phyloP scores from a whole-genome alignment of 345 rosid species.

The Eutrema heterophyllum region DNA sequence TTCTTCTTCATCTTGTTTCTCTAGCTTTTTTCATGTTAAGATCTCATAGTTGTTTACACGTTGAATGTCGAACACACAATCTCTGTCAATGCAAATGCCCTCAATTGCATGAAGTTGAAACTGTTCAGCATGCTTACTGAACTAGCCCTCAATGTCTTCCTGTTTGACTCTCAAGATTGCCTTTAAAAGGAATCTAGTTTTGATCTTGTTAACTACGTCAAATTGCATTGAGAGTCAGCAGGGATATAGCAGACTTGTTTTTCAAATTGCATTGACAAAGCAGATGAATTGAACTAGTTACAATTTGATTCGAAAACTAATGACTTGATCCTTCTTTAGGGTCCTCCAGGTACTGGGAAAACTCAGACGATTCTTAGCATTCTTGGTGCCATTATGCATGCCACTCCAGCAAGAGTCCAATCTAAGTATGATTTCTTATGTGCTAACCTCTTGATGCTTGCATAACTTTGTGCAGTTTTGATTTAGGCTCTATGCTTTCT shows the following conservation, averaged over 20 bases:
- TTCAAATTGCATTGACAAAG: slow-evolving; percentile 4
- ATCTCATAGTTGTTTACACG: neutral
- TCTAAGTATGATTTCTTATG: slow-evolving; percentile 45
- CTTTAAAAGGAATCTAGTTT: neutral
- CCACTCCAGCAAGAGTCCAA: slow-evolving; percentile 73
- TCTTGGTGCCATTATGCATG: slow-evolving; percentile 95
- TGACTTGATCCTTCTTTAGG: slow-evolving; percentile 43
- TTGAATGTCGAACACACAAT: neutral
- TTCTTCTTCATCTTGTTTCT: slow-evolving; percentile 16
- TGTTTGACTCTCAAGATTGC: slow-evolving; percentile 2
- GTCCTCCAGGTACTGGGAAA: slow-evolving; percentile 99
- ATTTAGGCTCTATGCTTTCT: neutral
- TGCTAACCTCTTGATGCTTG: neutral
- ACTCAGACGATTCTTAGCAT: slow-evolving; percentile 95
- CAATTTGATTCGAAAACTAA: neutral
- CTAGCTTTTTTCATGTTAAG: neutral
- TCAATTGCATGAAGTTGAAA: neutral
- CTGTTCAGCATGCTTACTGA: neutral
- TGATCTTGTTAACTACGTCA: neutral
- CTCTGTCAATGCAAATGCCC: neutral
- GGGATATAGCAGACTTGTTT: neutral
- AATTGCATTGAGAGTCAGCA: neutral
- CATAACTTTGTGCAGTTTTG: neutral
- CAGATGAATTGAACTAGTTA: neutral
- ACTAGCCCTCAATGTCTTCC: neutral